Evolutionary conservation across 169 alveolate genomes (phyloP).

Genomic region (Cryptosporidium baileyi): DNA sequence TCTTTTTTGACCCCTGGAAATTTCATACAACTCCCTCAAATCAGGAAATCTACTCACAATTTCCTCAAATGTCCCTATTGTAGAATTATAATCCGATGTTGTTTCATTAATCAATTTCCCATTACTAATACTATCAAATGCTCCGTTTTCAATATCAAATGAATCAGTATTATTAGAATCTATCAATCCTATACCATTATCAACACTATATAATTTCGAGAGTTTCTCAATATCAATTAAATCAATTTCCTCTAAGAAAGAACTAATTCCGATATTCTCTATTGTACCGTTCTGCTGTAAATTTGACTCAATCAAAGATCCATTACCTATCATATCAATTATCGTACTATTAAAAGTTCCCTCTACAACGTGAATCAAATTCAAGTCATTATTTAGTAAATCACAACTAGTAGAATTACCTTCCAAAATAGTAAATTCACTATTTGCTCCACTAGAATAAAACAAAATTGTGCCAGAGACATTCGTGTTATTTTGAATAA

Average conservation of each 20-base stretch:
- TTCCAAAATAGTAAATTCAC: background rate
- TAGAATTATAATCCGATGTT: conserved; percentile 1
- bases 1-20: conserved; percentile 2
- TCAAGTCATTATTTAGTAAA: background rate
- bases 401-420: background rate
- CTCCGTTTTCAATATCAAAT: background rate
- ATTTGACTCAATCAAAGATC: background rate
- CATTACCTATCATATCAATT: conserved; percentile 8
- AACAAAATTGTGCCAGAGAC: background rate
- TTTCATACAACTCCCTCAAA: conserved; percentile 11
- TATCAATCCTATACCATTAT: background rate
- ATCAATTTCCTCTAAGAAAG: conserved; percentile 13
- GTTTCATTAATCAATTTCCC: background rate
- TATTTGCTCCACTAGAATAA: conserved; percentile 11
- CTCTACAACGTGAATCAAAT: background rate
- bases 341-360: background rate
- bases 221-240: conserved; percentile 19
- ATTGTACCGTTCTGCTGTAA: background rate
- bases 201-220: background rate
- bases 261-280: too few species aligned
- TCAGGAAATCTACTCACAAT: conserved; percentile 11
- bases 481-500: conserved; percentile 4
- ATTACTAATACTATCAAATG: conserved; percentile 1
- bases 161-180: conserved; percentile 14
- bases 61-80: conserved; percentile 15